These are phyloP conservation scores for Backusella australiensis DNA, from an alignment of 192 early-diverging fungal species.

Conservation along the genomic window DNA sequence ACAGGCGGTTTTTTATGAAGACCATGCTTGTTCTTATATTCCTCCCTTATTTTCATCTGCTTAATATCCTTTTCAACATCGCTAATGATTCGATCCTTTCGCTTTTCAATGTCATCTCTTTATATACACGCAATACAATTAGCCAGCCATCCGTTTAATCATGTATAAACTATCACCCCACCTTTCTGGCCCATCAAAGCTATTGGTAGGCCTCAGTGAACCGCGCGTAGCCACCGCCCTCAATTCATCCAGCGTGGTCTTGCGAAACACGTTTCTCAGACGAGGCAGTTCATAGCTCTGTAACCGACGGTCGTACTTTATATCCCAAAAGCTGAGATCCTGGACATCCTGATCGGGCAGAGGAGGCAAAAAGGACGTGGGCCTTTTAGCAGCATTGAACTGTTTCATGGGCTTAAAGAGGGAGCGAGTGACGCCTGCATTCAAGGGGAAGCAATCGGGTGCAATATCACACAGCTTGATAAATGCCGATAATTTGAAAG, in stretches of 20 bases:
- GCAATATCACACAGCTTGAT: conserved; percentile 31
- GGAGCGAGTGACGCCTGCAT: neutral
- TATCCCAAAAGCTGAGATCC: neutral
- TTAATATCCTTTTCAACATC: conserved; percentile 18
- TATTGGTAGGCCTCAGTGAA: neutral
- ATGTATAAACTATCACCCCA: neutral
- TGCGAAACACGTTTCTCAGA: neutral
- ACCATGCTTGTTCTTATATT: conserved; percentile 29
- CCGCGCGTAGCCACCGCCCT: neutral
- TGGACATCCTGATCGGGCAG: neutral
- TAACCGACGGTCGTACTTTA: no score
- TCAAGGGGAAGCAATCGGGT: conserved; percentile 11
- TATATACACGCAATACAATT: neutral
- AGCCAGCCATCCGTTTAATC: neutral
- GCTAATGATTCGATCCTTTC: conserved; percentile 17
- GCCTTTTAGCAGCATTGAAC: neutral
- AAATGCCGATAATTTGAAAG: conserved; percentile 25
- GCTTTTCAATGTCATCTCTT: conserved; percentile 13
- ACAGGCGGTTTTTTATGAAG: conserved; percentile 30
- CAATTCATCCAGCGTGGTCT: conserved; percentile 4
- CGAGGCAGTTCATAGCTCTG: neutral
- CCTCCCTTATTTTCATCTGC: conserved; percentile 15
- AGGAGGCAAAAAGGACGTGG: neutral
- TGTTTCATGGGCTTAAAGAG: neutral
- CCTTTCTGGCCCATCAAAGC: neutral